Evolutionary conservation across 139 green algal genomes (phyloP), one percentile per base, ranked within the genome.

Genomic region (Coccomyxa sp.): DNA sequence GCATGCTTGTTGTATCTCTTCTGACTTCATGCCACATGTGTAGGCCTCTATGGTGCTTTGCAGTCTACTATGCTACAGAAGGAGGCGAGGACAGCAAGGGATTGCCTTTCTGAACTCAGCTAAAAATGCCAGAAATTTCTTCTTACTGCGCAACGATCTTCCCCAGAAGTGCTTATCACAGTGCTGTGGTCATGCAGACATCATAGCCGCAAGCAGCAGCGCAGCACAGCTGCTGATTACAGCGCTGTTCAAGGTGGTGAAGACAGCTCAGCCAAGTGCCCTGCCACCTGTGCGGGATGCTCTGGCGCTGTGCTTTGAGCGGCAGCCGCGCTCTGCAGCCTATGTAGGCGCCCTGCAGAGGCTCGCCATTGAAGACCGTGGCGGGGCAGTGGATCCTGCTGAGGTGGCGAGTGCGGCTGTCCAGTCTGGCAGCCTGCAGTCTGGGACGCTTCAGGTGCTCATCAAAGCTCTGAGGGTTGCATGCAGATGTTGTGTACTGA

Each of bases 331-430:
- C 38, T 31, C 68, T 35, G 33, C 58, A 6, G 8, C 39, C 14
- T 79, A 72, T 72, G 79, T 83, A 35, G 33, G 24, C 9, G 41
- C 55, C 31, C 79, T 83, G 73, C 79, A 83, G 73, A 40, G 58
- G 44, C 54, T 83, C 27, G 73, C 79, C 4, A 39, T 83, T 12
- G 64, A 58, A 36, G 73, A 83, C 64, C 44, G 64, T 24, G 50
- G 72, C 12, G 55, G 24, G 24, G 40, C 34, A 27, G 39, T 79
- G 39, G 22, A 22, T 41, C 64, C 54, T 5, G 24, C 33, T 3
- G 35, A 9, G 10, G 70, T 70, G 39, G 78, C 78, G 27, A 36
- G 55, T 16, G 78, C 78, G 35, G 78, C 78, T n/a, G 8, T 71
- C 16, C 33, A 58, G 6, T 74, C 79, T 33, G 64, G 64, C 22